Evolutionary conservation across 805 yeast genomes (phyloP).

Genomic region (Saturnispora galanensis): DNA sequence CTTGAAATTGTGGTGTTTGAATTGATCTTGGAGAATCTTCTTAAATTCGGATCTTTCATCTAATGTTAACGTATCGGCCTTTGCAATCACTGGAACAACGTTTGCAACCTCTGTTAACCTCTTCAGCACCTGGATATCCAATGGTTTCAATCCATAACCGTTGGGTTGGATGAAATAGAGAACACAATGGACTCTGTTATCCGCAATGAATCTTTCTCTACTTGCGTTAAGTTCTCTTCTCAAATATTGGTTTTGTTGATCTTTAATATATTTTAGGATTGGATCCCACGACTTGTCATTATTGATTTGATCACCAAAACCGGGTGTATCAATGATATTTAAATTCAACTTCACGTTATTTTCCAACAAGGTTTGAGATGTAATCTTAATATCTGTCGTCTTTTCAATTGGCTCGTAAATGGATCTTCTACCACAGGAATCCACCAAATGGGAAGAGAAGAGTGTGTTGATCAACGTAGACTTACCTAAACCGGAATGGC

Average conservation of each 20-base stretch:
- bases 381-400: conserved; percentile 75
- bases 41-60: conserved; percentile 78
- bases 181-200: conserved; percentile 89
- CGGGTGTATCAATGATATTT: conserved; percentile 93
- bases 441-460: conserved; percentile 72
- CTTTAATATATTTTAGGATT: conserved; percentile 85
- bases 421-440: conserved; percentile 60
- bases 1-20: conserved; percentile 58
- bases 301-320: conserved; percentile 94
- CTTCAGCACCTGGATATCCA: conserved; percentile 75
- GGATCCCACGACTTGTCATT: conserved; percentile 97
- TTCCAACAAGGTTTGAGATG: conserved; percentile 64
- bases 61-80: conserved; percentile 80
- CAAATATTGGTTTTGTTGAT: conserved; percentile 83
- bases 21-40: conserved; percentile 66
- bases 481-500: conserved; percentile 89
- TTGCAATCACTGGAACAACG: conserved; percentile 92
- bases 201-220: conserved; percentile 73
- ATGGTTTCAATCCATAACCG: conserved; percentile 70
- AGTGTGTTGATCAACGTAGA: conserved; percentile 85
- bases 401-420: conserved; percentile 67
- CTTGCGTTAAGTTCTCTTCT: conserved; percentile 93
- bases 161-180: conserved; percentile 87
- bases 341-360: conserved; percentile 79
- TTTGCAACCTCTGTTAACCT: conserved; percentile 84